Conservation (phyloP, 2,329 filamentous ascomycete genomes). For the Fusarium paranaense region DNA sequence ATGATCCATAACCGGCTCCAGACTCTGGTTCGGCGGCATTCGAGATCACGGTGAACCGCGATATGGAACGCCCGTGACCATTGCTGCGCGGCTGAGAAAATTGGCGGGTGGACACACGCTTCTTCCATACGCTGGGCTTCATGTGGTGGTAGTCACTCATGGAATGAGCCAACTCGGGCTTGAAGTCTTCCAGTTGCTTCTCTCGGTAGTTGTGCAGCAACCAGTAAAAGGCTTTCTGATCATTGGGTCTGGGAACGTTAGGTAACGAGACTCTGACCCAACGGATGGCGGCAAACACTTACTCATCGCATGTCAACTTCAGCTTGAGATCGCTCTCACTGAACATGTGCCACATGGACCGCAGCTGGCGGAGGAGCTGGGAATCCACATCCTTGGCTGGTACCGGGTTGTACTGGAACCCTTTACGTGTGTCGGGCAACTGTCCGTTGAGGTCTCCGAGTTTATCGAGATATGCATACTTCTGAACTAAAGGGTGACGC, state of each 20-base stretch:
- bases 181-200: slow-evolving; percentile 88
- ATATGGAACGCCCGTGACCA: slow-evolving; percentile 65
- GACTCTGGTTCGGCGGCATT: slow-evolving; percentile 65
- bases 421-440: slow-evolving; percentile 69
- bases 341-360: slow-evolving; percentile 91
- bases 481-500: slow-evolving; percentile 86
- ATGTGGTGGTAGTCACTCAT: slow-evolving; percentile 92
- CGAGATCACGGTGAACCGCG: slow-evolving; percentile 74
- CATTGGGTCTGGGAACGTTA: slow-evolving; percentile 73
- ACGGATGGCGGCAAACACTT: slow-evolving; percentile 49
- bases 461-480: slow-evolving; percentile 82
- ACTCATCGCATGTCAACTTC: slow-evolving; percentile 75
- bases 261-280: not conserved
- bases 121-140: slow-evolving; percentile 67
- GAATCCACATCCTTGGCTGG: slow-evolving; percentile 77
- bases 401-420: slow-evolving; percentile 68
- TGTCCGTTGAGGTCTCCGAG: slow-evolving; percentile 67
- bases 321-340: slow-evolving; percentile 77
- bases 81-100: slow-evolving; percentile 62
- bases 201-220: slow-evolving; percentile 85
- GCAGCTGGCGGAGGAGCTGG: slow-evolving; percentile 86
- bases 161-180: slow-evolving; percentile 82
- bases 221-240: slow-evolving; percentile 94
- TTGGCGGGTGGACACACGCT: slow-evolving; percentile 70
- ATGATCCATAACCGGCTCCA: slow-evolving; percentile 84